Evolutionary conservation across 1,139 yeast genomes (phyloP).

Genomic region (Yamadazyma triangularis): DNA sequence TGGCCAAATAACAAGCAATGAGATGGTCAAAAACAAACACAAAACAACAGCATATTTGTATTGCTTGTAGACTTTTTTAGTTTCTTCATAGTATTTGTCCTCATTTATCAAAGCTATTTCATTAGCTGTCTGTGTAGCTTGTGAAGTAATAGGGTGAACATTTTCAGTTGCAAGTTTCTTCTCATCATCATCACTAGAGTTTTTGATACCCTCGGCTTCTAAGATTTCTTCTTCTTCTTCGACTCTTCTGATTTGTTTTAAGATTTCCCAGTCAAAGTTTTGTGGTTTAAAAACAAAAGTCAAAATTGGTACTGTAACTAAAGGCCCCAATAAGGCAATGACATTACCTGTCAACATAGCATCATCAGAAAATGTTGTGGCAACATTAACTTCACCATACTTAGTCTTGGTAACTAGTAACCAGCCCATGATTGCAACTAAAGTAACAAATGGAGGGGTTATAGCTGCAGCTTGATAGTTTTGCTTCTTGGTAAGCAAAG

Average conservation of each 20-base stretch:
- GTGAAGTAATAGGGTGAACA: too few species aligned
- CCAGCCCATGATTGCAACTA: slow-evolving; percentile 63
- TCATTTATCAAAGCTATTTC: slow-evolving; percentile 35
- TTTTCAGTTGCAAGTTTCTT: slow-evolving; percentile 28
- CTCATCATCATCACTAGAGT: slow-evolving; percentile 23
- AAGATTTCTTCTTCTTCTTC: slow-evolving; percentile 56
- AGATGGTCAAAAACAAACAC: slow-evolving; percentile 54
- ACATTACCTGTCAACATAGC: slow-evolving; percentile 87
- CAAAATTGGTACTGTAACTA: slow-evolving; percentile 60
- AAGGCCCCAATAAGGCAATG: slow-evolving; percentile 75
- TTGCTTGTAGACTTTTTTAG: slow-evolving; percentile 34
- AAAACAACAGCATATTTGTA: slow-evolving; percentile 53
- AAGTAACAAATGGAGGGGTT: slow-evolving; percentile 62
- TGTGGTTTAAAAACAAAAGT: slow-evolving; percentile 63
- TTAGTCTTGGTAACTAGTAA: slow-evolving; percentile 52
- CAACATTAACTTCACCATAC: slow-evolving; percentile 52
- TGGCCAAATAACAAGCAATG: slow-evolving; percentile 72
- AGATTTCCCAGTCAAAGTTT: slow-evolving; percentile 66
- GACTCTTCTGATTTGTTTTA: slow-evolving; percentile 61
- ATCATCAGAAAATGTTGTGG: slow-evolving; percentile 67
- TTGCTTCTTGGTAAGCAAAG: slow-evolving; percentile 66
- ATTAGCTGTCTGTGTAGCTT: slow-evolving; percentile 37
- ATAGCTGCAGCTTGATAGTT: slow-evolving; percentile 56
- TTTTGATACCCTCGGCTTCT: slow-evolving; percentile 29
- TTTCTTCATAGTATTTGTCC: slow-evolving; percentile 40